Evolutionary conservation across 768 basidiomycete species (phyloP).

Genomic region (Lyophyllum decastes): DNA sequence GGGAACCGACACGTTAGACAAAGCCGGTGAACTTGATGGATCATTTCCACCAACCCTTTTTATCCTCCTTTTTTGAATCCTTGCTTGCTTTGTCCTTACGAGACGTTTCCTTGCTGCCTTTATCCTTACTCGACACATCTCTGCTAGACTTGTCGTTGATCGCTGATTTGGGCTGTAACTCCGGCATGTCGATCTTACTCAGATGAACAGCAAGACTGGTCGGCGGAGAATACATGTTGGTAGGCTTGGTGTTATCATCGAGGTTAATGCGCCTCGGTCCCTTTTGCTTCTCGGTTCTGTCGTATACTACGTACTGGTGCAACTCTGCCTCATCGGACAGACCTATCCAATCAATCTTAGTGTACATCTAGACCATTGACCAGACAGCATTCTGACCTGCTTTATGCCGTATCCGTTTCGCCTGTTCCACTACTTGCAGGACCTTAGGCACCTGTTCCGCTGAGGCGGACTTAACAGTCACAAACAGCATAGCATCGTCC

Average conservation of each 20-base stretch:
- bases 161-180: constrained; percentile 59
- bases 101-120: not conserved
- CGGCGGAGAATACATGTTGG: constrained; percentile 63
- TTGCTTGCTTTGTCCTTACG: constrained; percentile 11
- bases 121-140: constrained; percentile 15
- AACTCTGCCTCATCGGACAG: constrained; percentile 59
- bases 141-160: constrained; percentile 27
- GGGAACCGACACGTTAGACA: not conserved
- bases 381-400: constrained; percentile 45
- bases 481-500: constrained; percentile 83
- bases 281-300: constrained; percentile 47
- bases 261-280: constrained; percentile 71
- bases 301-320: constrained; percentile 78
- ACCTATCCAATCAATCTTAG: constrained; percentile 27
- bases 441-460: constrained; percentile 74
- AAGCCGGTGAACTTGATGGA: not conserved
- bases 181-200: constrained; percentile 88
- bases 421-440: constrained; percentile 76
- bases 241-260: constrained; percentile 49
- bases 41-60: constrained; percentile 40
- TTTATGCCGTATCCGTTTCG: constrained; percentile 76
- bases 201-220: constrained; percentile 70
- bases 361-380: not conserved
- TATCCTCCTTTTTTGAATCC: constrained; percentile 40
- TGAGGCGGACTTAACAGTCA: constrained; percentile 67